Percentiles rank a stretch among this genome's conserved stretches.
Evolutionary conservation across 148 eudicot genomes (phyloP).

Genomic region (Hydrangea macrophylla): DNA sequence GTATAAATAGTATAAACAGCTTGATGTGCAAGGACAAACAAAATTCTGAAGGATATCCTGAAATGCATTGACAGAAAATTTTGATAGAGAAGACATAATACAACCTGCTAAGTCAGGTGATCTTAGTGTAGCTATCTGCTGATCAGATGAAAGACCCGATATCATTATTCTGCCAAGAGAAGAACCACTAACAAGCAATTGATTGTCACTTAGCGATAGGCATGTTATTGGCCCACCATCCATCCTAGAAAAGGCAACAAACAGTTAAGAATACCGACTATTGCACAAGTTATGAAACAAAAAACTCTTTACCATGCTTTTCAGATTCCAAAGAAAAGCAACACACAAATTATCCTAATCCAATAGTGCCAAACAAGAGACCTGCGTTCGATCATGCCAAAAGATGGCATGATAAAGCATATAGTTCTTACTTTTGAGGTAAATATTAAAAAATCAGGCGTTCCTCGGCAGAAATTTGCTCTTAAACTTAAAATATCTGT

Average conservation of each 20-base stretch:
- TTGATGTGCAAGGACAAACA: neutral
- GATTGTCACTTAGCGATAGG: constrained; percentile 64
- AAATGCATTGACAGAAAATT: neutral
- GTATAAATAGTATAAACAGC: neutral
- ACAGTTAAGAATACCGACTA: neutral
- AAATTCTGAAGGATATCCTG: neutral
- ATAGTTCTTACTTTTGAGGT: neutral
- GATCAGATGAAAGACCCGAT: constrained; percentile 56
- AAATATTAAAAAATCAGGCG: neutral
- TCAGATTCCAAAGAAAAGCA: neutral
- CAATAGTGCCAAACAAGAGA: neutral
- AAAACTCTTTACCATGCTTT: neutral
- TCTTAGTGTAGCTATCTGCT: constrained; percentile 44
- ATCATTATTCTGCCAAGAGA: constrained; percentile 50
- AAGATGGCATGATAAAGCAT: constrained; percentile 1
- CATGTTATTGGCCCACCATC: constrained; percentile 55
- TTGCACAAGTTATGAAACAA: neutral
- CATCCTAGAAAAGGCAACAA: constrained; percentile 47
- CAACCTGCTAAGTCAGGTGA: constrained; percentile 55
- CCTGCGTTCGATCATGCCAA: neutral
- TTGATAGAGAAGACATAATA: constrained; percentile 3
- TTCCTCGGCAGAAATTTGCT: neutral
- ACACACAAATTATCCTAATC: neutral
- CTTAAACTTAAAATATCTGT: neutral
- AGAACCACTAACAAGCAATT: constrained; percentile 68